These are phyloP conservation scores for Solanum hybrid DNA, from an alignment of 305 asterid genomes.

Conservation along the genomic window DNA sequence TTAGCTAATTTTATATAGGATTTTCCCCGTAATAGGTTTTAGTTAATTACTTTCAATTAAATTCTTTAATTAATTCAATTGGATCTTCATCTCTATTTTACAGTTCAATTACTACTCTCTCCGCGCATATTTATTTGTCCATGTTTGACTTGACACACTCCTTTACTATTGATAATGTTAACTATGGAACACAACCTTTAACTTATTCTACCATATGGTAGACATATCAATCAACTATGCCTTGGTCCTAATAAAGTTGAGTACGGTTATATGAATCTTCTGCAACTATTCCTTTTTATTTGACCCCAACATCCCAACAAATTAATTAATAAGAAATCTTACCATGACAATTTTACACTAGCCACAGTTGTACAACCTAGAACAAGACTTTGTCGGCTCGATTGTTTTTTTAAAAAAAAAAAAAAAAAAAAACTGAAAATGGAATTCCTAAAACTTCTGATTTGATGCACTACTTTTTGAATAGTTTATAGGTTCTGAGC, in stretches of 20 bases:
- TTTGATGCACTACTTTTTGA: too few species aligned
- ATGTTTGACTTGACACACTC: background rate
- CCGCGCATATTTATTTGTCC: background rate
- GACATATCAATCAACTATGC: background rate
- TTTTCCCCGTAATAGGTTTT: background rate
- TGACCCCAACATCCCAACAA: background rate
- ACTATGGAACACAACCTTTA: background rate
- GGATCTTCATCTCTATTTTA: background rate
- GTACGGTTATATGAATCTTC: background rate
- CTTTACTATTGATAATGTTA: background rate
- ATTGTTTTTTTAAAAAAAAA: too few species aligned
- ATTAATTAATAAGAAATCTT: too few species aligned
- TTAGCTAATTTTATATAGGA: background rate
- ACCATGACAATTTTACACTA: background rate
- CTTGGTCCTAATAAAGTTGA: background rate
- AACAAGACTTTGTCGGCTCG: too few species aligned
- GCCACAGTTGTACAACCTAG: too few species aligned
- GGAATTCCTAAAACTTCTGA: too few species aligned
- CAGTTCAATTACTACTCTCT: background rate
- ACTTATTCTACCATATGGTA: background rate
- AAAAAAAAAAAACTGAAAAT: too few species aligned
- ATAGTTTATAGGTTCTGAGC: too few species aligned
- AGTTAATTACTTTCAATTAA: background rate
- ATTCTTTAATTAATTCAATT: background rate
- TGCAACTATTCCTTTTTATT: background rate